These are phyloP conservation scores for Nigrospora sphaerica DNA, from an alignment of 2,329 filamentous ascomycete species.

Conservation along the genomic window DNA sequence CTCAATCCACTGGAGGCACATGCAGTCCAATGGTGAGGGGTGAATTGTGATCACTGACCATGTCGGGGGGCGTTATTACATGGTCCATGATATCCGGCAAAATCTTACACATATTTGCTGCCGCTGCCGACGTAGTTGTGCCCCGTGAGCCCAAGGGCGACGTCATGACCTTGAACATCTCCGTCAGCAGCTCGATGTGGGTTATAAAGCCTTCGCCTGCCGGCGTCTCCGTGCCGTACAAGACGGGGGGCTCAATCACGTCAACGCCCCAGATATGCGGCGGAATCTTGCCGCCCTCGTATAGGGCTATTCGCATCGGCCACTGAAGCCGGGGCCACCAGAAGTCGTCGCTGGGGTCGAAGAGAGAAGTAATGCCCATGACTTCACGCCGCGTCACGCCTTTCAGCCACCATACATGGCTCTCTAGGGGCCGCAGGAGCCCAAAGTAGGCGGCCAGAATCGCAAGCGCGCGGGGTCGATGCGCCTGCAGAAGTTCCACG, in stretches of 20 bases:
- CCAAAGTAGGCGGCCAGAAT: constrained; percentile 63
- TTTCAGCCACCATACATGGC: constrained; percentile 59
- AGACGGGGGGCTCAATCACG: constrained; percentile 25
- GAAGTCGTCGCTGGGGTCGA: constrained; percentile 45
- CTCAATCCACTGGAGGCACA: no score
- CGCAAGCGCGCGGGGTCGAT: constrained; percentile 53
- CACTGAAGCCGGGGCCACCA: constrained; percentile 58
- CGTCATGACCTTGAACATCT: constrained; percentile 20
- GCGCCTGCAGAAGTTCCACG: constrained; percentile 51
- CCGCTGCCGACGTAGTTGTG: no score
- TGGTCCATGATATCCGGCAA: no score
- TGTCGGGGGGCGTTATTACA: no score
- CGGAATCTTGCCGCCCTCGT: constrained; percentile 45
- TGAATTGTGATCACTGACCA: no score
- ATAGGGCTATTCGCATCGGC: constrained; percentile 52
- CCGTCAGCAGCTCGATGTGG: constrained; percentile 39
- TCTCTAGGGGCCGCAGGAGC: constrained; percentile 53
- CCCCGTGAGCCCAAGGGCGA: no score
- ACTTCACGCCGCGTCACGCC: constrained; percentile 61
- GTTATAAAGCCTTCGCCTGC: constrained; percentile 14
- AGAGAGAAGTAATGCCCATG: constrained; percentile 52
- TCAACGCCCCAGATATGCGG: constrained; percentile 50
- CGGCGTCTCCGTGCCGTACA: no score
- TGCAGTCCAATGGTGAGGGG: no score
- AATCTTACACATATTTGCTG: no score